Percentiles rank a stretch among this genome's conserved stretches.
These are phyloP conservation scores for Pittosporum tobira DNA, from an alignment of 129 eudicot genomes.

Conservation along the genomic window DNA sequence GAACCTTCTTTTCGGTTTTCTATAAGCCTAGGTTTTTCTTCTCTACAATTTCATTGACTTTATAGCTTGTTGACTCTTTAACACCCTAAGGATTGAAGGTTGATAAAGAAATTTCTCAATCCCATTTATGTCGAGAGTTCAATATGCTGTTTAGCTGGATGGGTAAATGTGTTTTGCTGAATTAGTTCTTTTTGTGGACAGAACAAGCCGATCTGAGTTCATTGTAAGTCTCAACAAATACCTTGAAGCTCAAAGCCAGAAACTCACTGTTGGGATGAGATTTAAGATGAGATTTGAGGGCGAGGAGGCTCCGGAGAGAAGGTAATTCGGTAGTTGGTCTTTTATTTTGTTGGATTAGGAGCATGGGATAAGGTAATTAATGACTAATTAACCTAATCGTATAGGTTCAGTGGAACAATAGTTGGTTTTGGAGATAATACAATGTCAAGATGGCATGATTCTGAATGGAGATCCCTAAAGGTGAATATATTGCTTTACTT, in stretches of 20 bases:
- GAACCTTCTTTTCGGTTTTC: constrained; percentile 78
- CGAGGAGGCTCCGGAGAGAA: constrained; percentile 77
- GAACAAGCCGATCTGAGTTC: constrained; percentile 76
- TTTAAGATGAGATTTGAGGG: constrained; percentile 87
- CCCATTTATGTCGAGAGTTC: no score
- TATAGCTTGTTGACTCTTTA: no score
- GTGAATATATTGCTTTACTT: constrained; percentile 20
- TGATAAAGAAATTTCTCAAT: no score
- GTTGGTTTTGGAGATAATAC: constrained; percentile 64
- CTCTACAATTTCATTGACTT: constrained; percentile 7
- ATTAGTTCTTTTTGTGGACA: constrained; percentile 26
- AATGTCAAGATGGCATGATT: constrained; percentile 73
- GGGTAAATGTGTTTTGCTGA: constrained; percentile 6
- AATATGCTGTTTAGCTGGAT: no score
- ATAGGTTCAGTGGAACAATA: constrained; percentile 86
- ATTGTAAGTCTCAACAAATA: constrained; percentile 78
- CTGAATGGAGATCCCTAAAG: constrained; percentile 97
- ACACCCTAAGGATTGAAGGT: no score
- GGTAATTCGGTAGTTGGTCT: constrained; percentile 31
- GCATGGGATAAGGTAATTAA: background rate
- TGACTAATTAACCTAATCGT: constrained; percentile 8
- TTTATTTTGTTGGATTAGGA: constrained; percentile 6
- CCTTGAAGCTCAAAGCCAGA: constrained; percentile 60
- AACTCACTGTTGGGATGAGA: constrained; percentile 85
- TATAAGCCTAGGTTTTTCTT: constrained; percentile 75